Evolutionary conservation across 352 stramenopile species (phyloP).

Genomic region (Phytopythium sindhum): DNA sequence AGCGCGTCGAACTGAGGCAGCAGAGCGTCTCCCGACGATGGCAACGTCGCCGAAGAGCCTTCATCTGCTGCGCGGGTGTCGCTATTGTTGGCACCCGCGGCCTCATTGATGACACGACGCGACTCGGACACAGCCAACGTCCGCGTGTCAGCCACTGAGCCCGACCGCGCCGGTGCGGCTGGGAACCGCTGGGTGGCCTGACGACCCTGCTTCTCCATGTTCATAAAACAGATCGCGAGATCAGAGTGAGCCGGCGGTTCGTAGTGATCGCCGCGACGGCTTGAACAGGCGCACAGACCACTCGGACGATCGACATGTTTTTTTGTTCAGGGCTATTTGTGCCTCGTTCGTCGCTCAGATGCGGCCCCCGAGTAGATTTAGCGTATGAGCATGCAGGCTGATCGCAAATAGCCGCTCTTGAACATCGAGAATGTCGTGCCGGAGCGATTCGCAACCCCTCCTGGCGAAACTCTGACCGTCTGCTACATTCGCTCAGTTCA

Average conservation of each 20-base stretch:
- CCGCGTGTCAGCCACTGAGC: neutral
- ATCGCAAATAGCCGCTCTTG: neutral
- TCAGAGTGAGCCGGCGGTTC: neutral
- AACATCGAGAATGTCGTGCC: neutral
- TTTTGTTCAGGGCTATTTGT: neutral
- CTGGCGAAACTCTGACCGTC: neutral
- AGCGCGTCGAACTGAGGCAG: slow-evolving; percentile 30
- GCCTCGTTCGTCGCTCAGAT: no score
- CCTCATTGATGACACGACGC: neutral
- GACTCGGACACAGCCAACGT: neutral
- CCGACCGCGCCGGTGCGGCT: neutral
- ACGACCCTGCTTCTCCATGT: neutral
- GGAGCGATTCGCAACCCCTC: neutral
- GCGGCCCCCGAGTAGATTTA: no score
- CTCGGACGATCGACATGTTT: neutral
- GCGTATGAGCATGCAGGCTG: no score
- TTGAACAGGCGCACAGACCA: neutral
- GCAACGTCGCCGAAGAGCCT: neutral
- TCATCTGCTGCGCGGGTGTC: neutral
- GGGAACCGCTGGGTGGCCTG: neutral
- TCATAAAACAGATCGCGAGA: neutral
- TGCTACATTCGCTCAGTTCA: no score
- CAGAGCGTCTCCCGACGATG: neutral
- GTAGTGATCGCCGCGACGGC: neutral
- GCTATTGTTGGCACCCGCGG: neutral